A percentile compares a stretch with the other conserved stretches of the same genome.
phyloP scores from a whole-genome alignment of 2,329 filamentous ascomycete genomes.

The Cladophialophora exuberans region DNA sequence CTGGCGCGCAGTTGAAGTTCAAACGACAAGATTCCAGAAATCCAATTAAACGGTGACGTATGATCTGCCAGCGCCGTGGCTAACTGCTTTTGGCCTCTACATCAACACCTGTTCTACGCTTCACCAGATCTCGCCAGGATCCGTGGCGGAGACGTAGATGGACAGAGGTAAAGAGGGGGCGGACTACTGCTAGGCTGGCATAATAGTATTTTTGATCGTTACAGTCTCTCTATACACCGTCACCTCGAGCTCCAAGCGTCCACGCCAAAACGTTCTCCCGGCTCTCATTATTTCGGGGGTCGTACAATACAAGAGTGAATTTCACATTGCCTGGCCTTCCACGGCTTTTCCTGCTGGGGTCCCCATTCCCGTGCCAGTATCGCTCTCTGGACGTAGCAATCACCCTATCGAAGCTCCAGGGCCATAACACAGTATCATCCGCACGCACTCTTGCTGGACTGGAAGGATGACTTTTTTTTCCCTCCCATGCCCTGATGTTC shows the following conservation, averaged over 20 bases:
- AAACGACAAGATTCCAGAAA: constrained; percentile 1
- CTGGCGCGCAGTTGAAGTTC: too few species aligned
- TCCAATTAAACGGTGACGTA: constrained; percentile 19
- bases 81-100: too few species aligned
- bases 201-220: background rate
- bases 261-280: background rate
- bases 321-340: background rate
- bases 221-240: too few species aligned
- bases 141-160: too few species aligned
- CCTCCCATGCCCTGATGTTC: background rate
- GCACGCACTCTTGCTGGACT: too few species aligned
- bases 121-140: background rate
- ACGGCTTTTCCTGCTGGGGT: background rate
- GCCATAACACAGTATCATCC: too few species aligned
- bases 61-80: too few species aligned
- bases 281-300: background rate
- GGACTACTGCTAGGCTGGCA: background rate
- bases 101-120: too few species aligned
- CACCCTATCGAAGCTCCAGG: too few species aligned
- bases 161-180: too few species aligned
- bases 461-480: background rate
- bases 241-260: background rate
- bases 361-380: too few species aligned
- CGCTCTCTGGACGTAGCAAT: too few species aligned
- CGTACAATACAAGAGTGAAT: background rate